phyloP scores from a whole-genome alignment of 371 early-diverging fungal species.

The Coemansia linderi region DNA sequence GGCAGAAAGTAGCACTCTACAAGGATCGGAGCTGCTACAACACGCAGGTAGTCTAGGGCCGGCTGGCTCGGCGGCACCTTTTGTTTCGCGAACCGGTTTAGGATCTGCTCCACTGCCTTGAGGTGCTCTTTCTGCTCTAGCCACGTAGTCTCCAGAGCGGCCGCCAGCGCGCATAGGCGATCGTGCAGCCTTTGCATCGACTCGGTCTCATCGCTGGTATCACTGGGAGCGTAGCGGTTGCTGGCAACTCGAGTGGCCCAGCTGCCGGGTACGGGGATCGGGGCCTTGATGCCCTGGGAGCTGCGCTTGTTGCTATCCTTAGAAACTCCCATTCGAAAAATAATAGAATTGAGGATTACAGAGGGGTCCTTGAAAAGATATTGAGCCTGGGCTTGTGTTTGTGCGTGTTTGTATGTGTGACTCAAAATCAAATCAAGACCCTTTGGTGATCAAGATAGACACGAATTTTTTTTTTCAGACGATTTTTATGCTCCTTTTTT shows the following conservation, averaged over 20 bases:
- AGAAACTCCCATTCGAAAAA: slow-evolving; percentile 28
- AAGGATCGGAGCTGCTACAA: slow-evolving; percentile 31
- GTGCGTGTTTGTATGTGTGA: background rate
- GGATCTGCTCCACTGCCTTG: slow-evolving; percentile 14
- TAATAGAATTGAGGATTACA: background rate
- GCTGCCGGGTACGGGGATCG: slow-evolving; percentile 42
- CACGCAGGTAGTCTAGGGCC: slow-evolving; percentile 25
- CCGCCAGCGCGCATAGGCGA: slow-evolving; percentile 1
- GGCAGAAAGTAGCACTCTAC: slow-evolving; percentile 47
- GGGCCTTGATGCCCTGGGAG: slow-evolving; percentile 29
- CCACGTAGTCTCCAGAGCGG: slow-evolving; percentile 20
- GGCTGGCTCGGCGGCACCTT: background rate
- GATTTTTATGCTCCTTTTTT: background rate
- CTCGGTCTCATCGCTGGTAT: background rate
- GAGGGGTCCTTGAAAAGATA: background rate
- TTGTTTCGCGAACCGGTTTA: background rate
- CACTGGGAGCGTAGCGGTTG: background rate
- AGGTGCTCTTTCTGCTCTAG: slow-evolving; percentile 43
- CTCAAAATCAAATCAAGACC: background rate
- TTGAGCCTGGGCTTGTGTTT: background rate
- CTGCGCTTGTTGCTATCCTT: slow-evolving; percentile 34
- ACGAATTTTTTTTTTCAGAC: background rate
- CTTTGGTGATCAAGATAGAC: background rate
- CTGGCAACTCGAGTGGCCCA: slow-evolving; percentile 35
- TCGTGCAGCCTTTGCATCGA: background rate